Conservation (phyloP, 2,329 filamentous ascomycete genomes). For the Penicillium fuscoglaucum region DNA sequence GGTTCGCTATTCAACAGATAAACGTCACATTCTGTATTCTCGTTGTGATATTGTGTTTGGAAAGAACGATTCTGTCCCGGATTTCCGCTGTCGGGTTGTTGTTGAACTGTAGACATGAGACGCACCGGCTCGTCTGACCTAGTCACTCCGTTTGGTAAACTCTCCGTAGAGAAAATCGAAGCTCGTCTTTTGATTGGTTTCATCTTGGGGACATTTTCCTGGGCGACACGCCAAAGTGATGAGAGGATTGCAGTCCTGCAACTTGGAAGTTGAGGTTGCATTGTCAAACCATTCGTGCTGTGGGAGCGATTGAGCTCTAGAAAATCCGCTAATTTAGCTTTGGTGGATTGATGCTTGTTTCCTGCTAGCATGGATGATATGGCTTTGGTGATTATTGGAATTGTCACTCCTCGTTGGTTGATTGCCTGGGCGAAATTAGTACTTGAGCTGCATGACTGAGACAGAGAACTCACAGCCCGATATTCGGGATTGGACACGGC, state of each 20-base stretch:
- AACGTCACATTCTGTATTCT: background rate
- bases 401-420: conserved; percentile 36
- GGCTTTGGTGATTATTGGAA: conserved; percentile 38
- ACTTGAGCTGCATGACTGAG: background rate
- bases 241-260: conserved; percentile 27
- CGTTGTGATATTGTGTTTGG: too few species aligned
- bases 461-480: conserved; percentile 25
- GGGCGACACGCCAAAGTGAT: conserved; percentile 37
- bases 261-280: background rate
- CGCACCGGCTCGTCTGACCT: background rate
- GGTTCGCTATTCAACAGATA: conserved; percentile 2
- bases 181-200: conserved; percentile 10
- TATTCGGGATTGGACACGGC: conserved; percentile 34
- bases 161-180: background rate
- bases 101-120: background rate
- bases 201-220: conserved; percentile 26
- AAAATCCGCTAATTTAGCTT: conserved; percentile 16
- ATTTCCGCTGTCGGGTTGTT: background rate
- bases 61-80: background rate
- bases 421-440: conserved; percentile 31
- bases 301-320: background rate
- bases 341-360: conserved; percentile 17
- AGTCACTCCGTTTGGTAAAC: background rate
- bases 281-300: background rate
- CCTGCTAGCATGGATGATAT: conserved; percentile 33